Base-by-base conservation (phyloP, 2,329 filamentous ascomycete species). In the Sclerotinia glacialis region DNA sequence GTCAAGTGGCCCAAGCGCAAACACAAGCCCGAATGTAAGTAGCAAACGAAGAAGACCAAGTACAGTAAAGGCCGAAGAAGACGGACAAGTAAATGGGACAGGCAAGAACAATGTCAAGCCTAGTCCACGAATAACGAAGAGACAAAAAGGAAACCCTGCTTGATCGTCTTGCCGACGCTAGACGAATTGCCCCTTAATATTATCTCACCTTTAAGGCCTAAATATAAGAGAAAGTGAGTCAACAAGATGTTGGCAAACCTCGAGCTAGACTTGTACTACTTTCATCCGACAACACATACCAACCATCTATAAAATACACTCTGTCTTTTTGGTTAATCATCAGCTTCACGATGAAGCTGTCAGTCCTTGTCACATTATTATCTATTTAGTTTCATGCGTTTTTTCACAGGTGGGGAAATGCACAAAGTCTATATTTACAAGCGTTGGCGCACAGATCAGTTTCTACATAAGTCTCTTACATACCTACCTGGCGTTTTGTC, bases 1-100 rank as follows among this genome's bases (percentile, higher is more conserved):
- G 75, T 89, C 86, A 12, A 86, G 85, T 74, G 87, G 86, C 1
- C 86, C 86, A 8, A 89, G 86, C 74, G 86, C 87, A 66, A 89
- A 89, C 77, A 89, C 87, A 6, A 77, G 75, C 63, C 76, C 76
- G 26, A 79, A 79, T 68, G 69, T 72, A 40, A 76, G 72, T 68
- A 78, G 76, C 68, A 79, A 79, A 69, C 74, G 78, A 44, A 74
- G 78, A 68, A 74, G 78, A 68, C 76, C 78, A 31, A 79, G 78
- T 69, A 74, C 73, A 55, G 75, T 78, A 61, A 79, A 79, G 68
- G 72, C 71, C n/a, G 76, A 78, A 71, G 73, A 72, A 34, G 76
- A 77, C 16, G 66, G 62, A 28, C 74, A 75, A 63, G 69, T 71
- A 5, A 76, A 76, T 58, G 74, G 74, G 11, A 72, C 69, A 55